phyloP scores from a whole-genome alignment of 495 filamentous ascomycete genomes.

The Talaromyces borbonicus region DNA sequence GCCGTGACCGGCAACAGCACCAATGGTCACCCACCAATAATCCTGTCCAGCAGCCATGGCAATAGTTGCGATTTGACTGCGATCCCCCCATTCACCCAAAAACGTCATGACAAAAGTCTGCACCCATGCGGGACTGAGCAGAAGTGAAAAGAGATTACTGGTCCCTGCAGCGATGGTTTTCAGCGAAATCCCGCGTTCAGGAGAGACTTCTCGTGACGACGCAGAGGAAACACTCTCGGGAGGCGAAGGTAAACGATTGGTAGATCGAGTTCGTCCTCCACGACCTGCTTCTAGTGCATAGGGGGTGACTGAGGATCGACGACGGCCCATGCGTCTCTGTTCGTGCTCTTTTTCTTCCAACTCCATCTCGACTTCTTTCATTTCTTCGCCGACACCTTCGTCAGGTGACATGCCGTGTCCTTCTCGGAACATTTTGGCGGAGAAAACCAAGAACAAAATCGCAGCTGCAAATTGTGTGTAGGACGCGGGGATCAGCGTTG shows the following conservation, averaged over 20 bases:
- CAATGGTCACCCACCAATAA: constrained; percentile 97
- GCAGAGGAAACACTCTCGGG: constrained; percentile 45
- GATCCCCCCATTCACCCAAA: constrained; percentile 94
- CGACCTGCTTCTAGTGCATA: constrained; percentile 40
- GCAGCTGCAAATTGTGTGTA: constrained; percentile 82
- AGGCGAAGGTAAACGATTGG: constrained; percentile 42
- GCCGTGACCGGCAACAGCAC: constrained; percentile 77
- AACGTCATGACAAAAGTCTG: constrained; percentile 99
- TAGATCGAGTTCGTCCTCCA: constrained; percentile 34
- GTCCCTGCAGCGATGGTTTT: constrained; percentile 49
- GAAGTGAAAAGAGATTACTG: constrained; percentile 75
- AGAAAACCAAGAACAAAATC: constrained; percentile 79
- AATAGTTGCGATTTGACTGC: constrained; percentile 96
- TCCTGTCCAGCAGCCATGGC: constrained; percentile 98
- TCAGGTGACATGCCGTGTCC: constrained; percentile 78
- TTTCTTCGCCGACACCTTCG: constrained; percentile 86
- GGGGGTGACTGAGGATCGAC: constrained; percentile 43
- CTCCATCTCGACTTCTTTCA: constrained; percentile 94
- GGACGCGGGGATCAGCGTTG: constrained; percentile 78
- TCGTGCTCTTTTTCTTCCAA: constrained; percentile 85
- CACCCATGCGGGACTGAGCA: constrained; percentile 94
- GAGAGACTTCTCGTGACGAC: constrained; percentile 49
- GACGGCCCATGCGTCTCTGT: constrained; percentile 42
- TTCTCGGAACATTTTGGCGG: constrained; percentile 74
- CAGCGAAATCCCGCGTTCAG: constrained; percentile 28